phyloP scores from a whole-genome alignment of 257 asterid species.

The Ajuga chamaepitys region DNA sequence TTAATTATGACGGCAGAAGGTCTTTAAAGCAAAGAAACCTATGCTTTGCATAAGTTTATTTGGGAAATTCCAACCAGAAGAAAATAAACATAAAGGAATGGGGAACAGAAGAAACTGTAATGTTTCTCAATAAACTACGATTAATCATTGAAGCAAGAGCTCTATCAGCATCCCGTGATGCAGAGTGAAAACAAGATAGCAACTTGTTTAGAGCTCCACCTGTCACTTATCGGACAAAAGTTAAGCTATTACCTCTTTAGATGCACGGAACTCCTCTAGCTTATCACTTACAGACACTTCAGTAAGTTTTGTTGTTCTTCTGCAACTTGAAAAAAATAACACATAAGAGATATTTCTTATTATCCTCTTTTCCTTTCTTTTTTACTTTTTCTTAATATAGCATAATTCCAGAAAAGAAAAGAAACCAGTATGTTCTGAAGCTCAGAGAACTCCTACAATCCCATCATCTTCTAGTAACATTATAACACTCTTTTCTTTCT shows the following conservation, averaged over 20 bases:
- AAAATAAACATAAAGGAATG: constrained; percentile 4
- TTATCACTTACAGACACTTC: constrained; percentile 92
- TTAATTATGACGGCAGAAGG: background rate
- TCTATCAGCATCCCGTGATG: constrained; percentile 5
- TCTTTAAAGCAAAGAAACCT: background rate
- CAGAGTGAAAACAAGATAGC: constrained; percentile 4
- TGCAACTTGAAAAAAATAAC: constrained; percentile 25
- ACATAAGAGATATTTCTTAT: constrained; percentile 7
- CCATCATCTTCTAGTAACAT: background rate
- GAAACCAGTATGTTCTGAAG: background rate
- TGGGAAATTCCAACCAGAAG: constrained; percentile 1
- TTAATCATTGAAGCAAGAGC: background rate
- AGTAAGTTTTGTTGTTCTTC: constrained; percentile 49
- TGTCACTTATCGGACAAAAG: background rate
- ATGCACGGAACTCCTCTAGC: constrained; percentile 91
- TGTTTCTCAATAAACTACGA: background rate
- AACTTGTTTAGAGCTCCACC: background rate
- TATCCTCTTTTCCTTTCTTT: background rate
- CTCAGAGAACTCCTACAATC: background rate
- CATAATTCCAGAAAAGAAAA: constrained; percentile 3
- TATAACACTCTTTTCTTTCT: background rate
- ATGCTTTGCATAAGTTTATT: background rate
- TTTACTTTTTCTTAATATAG: background rate
- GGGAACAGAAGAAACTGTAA: background rate
- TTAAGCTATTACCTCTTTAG: constrained; percentile 70